Conservation (phyloP, 1,284 basidiomycete genomes). For the Thelephora terrestris region DNA sequence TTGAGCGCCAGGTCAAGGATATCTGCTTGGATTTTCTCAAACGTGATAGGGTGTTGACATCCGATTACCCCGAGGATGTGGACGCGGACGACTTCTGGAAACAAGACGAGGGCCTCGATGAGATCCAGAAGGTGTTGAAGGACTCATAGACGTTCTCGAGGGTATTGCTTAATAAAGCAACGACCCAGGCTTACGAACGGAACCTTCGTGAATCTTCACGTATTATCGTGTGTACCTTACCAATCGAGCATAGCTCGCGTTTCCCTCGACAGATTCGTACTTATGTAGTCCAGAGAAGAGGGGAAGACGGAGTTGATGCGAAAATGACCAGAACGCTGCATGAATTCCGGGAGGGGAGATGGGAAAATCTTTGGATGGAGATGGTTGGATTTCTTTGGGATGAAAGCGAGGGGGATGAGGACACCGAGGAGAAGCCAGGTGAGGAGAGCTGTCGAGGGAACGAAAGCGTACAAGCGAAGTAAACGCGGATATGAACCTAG, state of each 20-base stretch:
- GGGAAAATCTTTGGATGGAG: slow-evolving; percentile 37
- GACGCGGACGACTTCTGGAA: slow-evolving; percentile 44
- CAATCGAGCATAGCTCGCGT: too few relatives aligned
- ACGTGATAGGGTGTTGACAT: slow-evolving; percentile 13
- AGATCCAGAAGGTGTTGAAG: slow-evolving; percentile 53
- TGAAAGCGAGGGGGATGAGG: slow-evolving; percentile 37
- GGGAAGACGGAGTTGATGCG: slow-evolving; percentile 45
- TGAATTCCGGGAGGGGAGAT: slow-evolving; percentile 48
- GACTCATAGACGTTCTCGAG: slow-evolving; percentile 28
- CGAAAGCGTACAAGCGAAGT: slow-evolving; percentile 42
- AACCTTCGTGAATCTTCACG: neutral
- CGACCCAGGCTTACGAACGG: too few relatives aligned
- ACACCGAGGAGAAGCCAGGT: slow-evolving; percentile 38
- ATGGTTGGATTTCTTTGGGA: slow-evolving; percentile 16
- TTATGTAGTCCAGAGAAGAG: too few relatives aligned
- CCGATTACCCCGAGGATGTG: slow-evolving; percentile 14
- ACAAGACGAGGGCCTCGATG: slow-evolving; percentile 56
- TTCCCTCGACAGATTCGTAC: neutral
- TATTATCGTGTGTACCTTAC: neutral
- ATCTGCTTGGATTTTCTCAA: slow-evolving; percentile 41
- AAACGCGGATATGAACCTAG: slow-evolving; percentile 52
- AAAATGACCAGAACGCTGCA: slow-evolving; percentile 54
- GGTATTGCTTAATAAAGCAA: neutral
- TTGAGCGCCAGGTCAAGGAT: slow-evolving; percentile 55
- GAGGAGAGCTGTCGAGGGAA: slow-evolving; percentile 40